Conservation (phyloP, 352 stramenopile genomes). For the Achlya hypogyna region DNA sequence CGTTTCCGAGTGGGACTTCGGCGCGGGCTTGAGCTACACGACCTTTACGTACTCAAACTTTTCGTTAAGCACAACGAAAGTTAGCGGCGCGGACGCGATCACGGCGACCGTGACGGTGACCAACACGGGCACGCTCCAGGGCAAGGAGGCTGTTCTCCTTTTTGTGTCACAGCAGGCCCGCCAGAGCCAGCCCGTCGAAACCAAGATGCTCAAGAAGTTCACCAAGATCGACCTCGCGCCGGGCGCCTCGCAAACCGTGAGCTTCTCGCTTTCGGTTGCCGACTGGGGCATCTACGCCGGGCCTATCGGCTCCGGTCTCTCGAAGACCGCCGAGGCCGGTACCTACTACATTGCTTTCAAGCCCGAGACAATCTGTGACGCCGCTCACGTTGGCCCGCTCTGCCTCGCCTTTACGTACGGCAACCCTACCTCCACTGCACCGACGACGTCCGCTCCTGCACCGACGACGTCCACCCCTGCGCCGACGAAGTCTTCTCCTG, state of each 20-base stretch:
- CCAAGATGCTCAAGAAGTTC: slow-evolving; percentile 76
- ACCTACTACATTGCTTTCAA: slow-evolving; percentile 62
- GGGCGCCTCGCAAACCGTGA: slow-evolving; percentile 33
- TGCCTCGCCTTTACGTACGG: neutral
- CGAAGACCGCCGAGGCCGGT: slow-evolving; percentile 50
- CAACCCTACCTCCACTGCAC: neutral
- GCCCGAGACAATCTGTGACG: slow-evolving; percentile 56
- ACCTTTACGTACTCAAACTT: slow-evolving; percentile 47
- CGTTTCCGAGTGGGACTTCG: slow-evolving; percentile 58
- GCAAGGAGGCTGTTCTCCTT: slow-evolving; percentile 67
- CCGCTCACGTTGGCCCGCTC: neutral
- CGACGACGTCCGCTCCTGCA: neutral
- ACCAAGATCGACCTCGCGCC: slow-evolving; percentile 53
- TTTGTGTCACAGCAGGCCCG: slow-evolving; percentile 63
- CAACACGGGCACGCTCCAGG: slow-evolving; percentile 29
- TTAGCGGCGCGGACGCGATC: slow-evolving; percentile 25
- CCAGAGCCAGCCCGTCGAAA: slow-evolving; percentile 48
- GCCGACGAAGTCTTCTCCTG: slow-evolving; percentile 35
- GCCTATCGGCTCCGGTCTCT: slow-evolving; percentile 48
- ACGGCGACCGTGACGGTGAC: slow-evolving; percentile 34
- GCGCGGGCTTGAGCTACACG: slow-evolving; percentile 57
- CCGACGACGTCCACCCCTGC: neutral
- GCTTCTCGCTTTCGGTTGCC: slow-evolving; percentile 29
- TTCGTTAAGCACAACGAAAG: slow-evolving; percentile 33
- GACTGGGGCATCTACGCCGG: slow-evolving; percentile 57